Percentiles rank a stretch among this genome's conserved stretches.
Conservation (phyloP, 139 green algal genomes). For the Ettlia oleoabundans region DNA sequence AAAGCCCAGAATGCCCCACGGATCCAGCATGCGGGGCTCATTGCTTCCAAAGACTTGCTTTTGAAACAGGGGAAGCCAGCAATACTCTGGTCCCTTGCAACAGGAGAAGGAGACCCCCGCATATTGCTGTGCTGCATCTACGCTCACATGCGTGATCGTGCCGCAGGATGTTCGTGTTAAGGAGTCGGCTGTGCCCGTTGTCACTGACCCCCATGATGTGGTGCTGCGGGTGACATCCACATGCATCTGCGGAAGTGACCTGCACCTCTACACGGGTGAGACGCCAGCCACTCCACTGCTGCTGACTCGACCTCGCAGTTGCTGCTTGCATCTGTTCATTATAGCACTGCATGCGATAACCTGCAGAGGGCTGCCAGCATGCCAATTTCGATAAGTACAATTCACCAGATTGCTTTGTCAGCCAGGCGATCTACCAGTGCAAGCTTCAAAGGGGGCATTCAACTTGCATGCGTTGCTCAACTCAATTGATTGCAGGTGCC, state of each 20-base stretch:
- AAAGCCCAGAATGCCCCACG: too few species aligned
- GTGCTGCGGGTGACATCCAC: constrained; percentile 70
- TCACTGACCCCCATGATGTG: constrained; percentile 54
- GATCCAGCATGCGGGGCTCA: too few species aligned
- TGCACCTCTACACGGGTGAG: constrained; percentile 60
- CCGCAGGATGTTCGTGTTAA: background rate
- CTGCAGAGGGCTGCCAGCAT: too few species aligned
- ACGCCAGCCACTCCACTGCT: background rate
- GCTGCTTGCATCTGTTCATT: background rate
- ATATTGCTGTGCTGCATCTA: background rate
- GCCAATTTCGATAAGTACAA: too few species aligned
- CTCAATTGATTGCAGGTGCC: constrained; percentile 54
- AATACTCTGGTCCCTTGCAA: too few species aligned
- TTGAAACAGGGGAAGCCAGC: too few species aligned
- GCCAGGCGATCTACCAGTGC: too few species aligned
- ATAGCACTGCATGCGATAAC: too few species aligned
- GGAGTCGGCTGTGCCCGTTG: background rate
- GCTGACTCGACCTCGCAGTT: background rate
- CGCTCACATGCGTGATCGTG: background rate
- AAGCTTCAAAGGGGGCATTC: background rate
- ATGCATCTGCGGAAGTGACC: constrained; percentile 78
- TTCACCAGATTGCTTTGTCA: too few species aligned
- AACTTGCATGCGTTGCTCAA: background rate
- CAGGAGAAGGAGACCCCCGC: too few species aligned
- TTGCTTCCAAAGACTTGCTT: too few species aligned